Base-by-base conservation (phyloP, 2,329 filamentous ascomycete genomes). In the Cladophialophora exuberans region DNA sequence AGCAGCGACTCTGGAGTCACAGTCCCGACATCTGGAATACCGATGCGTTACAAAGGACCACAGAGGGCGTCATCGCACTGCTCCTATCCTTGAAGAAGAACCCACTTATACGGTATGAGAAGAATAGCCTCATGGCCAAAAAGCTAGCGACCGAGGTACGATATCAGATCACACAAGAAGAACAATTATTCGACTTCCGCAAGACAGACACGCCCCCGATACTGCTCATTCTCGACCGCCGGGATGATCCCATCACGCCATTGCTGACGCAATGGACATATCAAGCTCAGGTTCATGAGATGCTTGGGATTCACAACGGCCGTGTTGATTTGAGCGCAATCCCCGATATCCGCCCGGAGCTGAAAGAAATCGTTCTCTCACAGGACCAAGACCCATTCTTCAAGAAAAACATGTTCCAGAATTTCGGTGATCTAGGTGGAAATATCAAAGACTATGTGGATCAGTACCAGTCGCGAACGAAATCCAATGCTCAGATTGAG, bases 391-490 rank as follows among this genome's bases (percentile, higher is more conserved):
- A 99, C 67, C 92, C 94, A 0, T 99, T 99, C 75, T 99, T 99
- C 78, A 97, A 87, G 73, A 97, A 97, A 77, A 97, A 97, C 72
- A 97, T 97, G 92, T 97, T 92, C 65, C 83, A 96, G 66, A 97
- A 97, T 70, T 99, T 97, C 71, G 92, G 93, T 51, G 92, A 97
- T 64, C 80, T 99, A 4, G 92, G 94, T 9, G 89, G 93, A 35
- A 97, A 95, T 64, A 96, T 97, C 69, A 97, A 97, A 72, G 92
- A 97, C 82, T 99, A 99, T 65, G 94, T 99, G 52, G 92, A 96
- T 69, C 94, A 97, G 69, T 99, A 97, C 68, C 94, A 97, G 66
- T 90, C 89, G 10, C 97, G 96, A 71, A 96, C 93, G n/a, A 93
- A 97, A 69, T 96, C 88, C 65, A 96, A 87, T 65, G 89, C 91